Conservation (phyloP, 2,329 filamentous ascomycete species). For the Colletotrichum tropicicola region DNA sequence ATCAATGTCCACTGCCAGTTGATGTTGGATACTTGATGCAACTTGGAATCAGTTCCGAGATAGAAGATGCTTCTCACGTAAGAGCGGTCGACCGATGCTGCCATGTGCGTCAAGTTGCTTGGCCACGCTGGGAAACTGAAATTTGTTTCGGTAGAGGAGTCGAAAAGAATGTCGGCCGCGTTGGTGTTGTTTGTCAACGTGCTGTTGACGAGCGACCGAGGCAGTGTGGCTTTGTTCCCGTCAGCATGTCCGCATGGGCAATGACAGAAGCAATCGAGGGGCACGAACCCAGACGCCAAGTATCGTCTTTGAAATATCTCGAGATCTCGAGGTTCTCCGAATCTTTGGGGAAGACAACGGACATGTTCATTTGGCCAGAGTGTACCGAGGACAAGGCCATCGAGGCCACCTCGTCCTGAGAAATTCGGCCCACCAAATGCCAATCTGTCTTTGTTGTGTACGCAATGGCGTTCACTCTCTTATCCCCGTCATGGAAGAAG, state of each 20-base stretch:
- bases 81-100: constrained; percentile 36
- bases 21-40: constrained; percentile 41
- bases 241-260: constrained; percentile 25
- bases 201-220: constrained; percentile 37
- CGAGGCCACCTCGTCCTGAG: constrained; percentile 37
- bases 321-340: constrained; percentile 41
- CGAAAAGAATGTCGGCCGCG: constrained; percentile 4
- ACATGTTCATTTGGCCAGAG: constrained; percentile 41
- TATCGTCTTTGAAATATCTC: constrained; percentile 36
- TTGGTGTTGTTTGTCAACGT: constrained; percentile 3
- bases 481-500: constrained; percentile 46
- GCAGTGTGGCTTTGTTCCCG: constrained; percentile 40
- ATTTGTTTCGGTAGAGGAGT: not conserved
- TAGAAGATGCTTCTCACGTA: constrained; percentile 40
- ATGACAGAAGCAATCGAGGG: not conserved
- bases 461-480: constrained; percentile 40
- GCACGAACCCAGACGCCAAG: constrained; percentile 43
- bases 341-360: constrained; percentile 43
- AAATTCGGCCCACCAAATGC: constrained; percentile 41
- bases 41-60: constrained; percentile 44
- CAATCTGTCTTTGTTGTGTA: constrained; percentile 41
- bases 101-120: not conserved
- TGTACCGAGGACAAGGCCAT: constrained; percentile 42
- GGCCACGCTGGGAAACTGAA: constrained; percentile 16
- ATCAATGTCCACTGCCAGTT: constrained; percentile 40